These are phyloP conservation scores for Lactarius vividus DNA, from an alignment of 768 basidiomycete genomes.

Conservation along the genomic window DNA sequence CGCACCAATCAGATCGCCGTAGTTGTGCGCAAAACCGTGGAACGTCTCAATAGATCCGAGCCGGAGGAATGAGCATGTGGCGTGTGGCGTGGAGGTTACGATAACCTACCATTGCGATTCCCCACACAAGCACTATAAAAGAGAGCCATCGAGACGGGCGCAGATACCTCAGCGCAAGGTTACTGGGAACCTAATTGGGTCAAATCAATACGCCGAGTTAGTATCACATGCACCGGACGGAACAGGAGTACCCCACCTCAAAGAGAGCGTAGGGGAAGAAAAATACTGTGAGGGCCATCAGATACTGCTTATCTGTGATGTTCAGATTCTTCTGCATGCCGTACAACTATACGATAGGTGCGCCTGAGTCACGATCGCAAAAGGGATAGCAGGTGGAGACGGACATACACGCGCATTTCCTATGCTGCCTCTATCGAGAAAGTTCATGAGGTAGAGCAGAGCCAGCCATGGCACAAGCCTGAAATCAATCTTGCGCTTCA, in stretches of 20 bases:
- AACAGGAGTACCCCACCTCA: slow-evolving; percentile 46
- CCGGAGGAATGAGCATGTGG: background rate
- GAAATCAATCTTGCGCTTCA: slow-evolving; percentile 60
- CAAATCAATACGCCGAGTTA: background rate
- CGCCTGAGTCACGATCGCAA: background rate
- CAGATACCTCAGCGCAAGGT: slow-evolving; percentile 55
- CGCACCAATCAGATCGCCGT: slow-evolving; percentile 60
- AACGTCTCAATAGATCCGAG: slow-evolving; percentile 43
- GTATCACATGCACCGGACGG: background rate
- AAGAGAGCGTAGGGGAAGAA: slow-evolving; percentile 73
- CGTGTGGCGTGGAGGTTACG: background rate
- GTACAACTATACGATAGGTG: slow-evolving; percentile 47
- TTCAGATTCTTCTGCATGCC: slow-evolving; percentile 53
- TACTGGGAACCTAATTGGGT: slow-evolving; percentile 52
- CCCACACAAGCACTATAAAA: slow-evolving; percentile 44
- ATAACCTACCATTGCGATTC: slow-evolving; percentile 40
- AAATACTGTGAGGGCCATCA: slow-evolving; percentile 68
- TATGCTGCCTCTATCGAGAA: slow-evolving; percentile 59
- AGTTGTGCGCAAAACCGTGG: slow-evolving; percentile 60
- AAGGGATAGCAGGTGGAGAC: background rate
- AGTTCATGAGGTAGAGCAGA: slow-evolving; percentile 71
- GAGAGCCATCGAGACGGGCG: slow-evolving; percentile 66
- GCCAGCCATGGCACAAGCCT: slow-evolving; percentile 75
- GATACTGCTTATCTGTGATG: slow-evolving; percentile 62
- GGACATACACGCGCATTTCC: slow-evolving; percentile 66